A percentile compares a stretch with the other conserved stretches of the same genome.
phyloP scores from a whole-genome alignment of 202 grass and related monocot species.

The Carex arenaria region DNA sequence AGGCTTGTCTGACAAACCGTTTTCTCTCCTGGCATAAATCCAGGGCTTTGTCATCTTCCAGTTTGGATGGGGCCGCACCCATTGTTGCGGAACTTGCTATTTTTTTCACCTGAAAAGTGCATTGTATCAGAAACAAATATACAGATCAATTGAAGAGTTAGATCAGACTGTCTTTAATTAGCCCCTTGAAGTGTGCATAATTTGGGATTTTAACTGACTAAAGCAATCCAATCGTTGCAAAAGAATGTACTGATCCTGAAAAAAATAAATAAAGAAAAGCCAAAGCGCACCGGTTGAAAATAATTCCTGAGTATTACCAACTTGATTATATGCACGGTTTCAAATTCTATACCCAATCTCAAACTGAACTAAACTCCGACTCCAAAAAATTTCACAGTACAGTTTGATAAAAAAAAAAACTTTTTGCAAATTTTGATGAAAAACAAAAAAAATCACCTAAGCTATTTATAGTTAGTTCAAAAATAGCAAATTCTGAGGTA shows the following conservation, averaged over 20 bases:
- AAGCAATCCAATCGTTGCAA: neutral
- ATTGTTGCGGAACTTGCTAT: conserved; percentile 27
- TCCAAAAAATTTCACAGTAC: neutral
- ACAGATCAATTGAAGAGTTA: neutral
- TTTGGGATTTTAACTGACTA: neutral
- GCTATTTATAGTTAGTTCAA: neutral
- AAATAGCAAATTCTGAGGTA: neutral
- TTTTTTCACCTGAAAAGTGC: conserved; percentile 14
- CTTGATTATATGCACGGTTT: neutral
- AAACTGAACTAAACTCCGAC: neutral
- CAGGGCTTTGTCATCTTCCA: conserved; percentile 84
- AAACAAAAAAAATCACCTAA: neutral
- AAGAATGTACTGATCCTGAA: neutral
- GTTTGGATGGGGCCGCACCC: conserved; percentile 54
- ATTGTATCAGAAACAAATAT: neutral
- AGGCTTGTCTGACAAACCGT: conserved; percentile 75
- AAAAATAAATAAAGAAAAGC: neutral
- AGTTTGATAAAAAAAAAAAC: neutral
- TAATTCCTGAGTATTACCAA: neutral
- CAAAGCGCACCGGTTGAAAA: neutral
- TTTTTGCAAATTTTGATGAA: neutral
- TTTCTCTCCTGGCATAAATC: conserved; percentile 83
- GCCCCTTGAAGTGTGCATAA: neutral
- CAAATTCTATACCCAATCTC: neutral
- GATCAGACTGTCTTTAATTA: neutral